Evolutionary conservation across 108 stramenopile genomes (phyloP).

Genomic region (Pseudonitzschia pungens): DNA sequence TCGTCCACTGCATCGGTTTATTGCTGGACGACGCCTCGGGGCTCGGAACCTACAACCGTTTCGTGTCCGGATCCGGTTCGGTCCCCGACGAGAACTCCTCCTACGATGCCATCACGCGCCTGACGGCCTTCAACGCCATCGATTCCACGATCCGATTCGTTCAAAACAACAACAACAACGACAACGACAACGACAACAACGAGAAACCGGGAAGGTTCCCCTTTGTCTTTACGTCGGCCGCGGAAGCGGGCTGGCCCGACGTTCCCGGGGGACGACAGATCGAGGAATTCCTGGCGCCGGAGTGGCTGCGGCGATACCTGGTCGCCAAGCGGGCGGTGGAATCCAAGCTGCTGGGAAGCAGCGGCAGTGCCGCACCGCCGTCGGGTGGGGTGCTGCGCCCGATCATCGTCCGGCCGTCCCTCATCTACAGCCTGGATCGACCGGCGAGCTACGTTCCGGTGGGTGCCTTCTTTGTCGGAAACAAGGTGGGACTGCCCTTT

Average conservation of each 20-base stretch:
- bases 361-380: background rate
- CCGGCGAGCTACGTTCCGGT: slow-evolving; percentile 45
- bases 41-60: slow-evolving; percentile 59
- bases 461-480: slow-evolving; percentile 68
- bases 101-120: slow-evolving; percentile 80
- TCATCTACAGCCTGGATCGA: slow-evolving; percentile 83
- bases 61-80: slow-evolving; percentile 74
- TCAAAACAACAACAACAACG: too few species aligned
- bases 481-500: slow-evolving; percentile 74
- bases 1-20: slow-evolving; percentile 59
- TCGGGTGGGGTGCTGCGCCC: slow-evolving; percentile 39
- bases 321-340: slow-evolving; percentile 79
- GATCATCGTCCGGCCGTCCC: slow-evolving; percentile 66
- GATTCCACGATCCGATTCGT: slow-evolving; percentile 38
- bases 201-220: slow-evolving; percentile 32
- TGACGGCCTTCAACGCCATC: slow-evolving; percentile 74
- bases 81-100: slow-evolving; percentile 66
- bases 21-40: slow-evolving; percentile 79
- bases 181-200: too few species aligned
- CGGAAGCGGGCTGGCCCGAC: slow-evolving; percentile 88
- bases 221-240: slow-evolving; percentile 74
- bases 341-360: background rate
- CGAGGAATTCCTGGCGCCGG: slow-evolving; percentile 67
- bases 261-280: slow-evolving; percentile 58
- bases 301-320: slow-evolving; percentile 71